Conservation (phyloP, 2,329 filamentous ascomycete genomes). For the Pestalotiopsis sp. region DNA sequence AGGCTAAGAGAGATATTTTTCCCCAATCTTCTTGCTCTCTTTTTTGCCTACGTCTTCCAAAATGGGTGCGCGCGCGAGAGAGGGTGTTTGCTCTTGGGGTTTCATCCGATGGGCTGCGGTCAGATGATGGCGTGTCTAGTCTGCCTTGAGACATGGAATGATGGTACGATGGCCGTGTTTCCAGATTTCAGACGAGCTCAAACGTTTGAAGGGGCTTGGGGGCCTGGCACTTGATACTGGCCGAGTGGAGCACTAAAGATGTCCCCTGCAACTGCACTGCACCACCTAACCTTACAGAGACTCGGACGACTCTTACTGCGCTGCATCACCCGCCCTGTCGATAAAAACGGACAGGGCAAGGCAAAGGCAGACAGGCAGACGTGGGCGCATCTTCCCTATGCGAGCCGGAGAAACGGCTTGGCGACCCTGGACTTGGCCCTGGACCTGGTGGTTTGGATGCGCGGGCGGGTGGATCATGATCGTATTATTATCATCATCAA, state of each 20-base stretch:
- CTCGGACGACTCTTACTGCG: no score
- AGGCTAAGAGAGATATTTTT: no score
- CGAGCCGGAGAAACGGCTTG: conserved; percentile 15
- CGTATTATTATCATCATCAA: background rate
- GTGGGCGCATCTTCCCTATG: conserved; percentile 9
- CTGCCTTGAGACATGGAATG: conserved; percentile 8
- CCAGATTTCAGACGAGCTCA: conserved; percentile 1
- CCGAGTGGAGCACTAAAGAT: background rate
- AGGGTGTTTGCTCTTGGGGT: background rate
- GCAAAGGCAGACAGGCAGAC: background rate
- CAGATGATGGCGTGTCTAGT: conserved; percentile 8
- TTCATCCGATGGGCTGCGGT: conserved; percentile 8
- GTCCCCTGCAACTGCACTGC: no score
- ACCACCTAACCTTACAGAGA: no score
- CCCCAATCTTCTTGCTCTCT: no score
- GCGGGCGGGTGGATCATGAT: conserved; percentile 5
- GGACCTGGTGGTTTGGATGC: background rate
- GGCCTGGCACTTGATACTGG: conserved; percentile 5
- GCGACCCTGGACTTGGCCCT: conserved; percentile 8
- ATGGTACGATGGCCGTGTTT: conserved; percentile 5
- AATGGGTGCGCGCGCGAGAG: no score
- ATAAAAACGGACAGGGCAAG: no score
- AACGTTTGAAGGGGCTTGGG: conserved; percentile 10
- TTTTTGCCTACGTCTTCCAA: no score
- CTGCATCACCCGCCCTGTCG: no score